Base-by-base conservation (phyloP, 176 grass and related monocot species). In the Bolboschoenus planiculmis region DNA sequence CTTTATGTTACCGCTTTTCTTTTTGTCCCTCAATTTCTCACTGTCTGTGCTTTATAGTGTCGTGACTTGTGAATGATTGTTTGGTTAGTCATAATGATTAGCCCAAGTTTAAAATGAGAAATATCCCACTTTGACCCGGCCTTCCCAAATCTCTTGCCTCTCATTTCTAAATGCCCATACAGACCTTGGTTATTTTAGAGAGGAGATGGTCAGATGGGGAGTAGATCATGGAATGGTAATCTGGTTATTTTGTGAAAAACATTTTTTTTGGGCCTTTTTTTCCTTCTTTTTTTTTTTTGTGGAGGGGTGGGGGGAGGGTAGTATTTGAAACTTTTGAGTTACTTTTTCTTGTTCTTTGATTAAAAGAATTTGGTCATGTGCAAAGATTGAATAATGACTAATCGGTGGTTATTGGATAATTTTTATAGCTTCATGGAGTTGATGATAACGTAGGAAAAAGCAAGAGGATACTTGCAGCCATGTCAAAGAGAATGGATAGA, bases 401-500 rank as follows among this genome's bases (percentile, higher is more conserved):
- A 55, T 81, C 11, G 10, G 10, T 81, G 10, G 24, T 30, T 77
- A 44, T 33, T 90, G 20, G 36, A 29, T 86, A 37, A 9, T 36
- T 70, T 77, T 39, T 65, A 57, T 51, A 97, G 95, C 68, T 97
- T 68, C 56, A 92, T 26, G 86, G 56, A 0, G 90, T 88, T 48
- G 92, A 97, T 83, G 84, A 71, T 84, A 94, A 91, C 13, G 8
- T 97, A 43, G 60, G 85, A 21, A 94, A 92, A 84, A 91, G 95
- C 83, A 94, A 81, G 74, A 94, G 61, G 88, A 89, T 88, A 16
- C 88, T 94, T 10, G 56, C 85, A 3, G 85, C 81, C 68, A 97
- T 97, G 92, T 84, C 81, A 60, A 91, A 86, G 67, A 92, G 90
- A 75, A 97, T 97, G 95, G 92, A 94, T 83, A 85, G 11, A 78